Evolutionary conservation across 345 rosid genomes (phyloP).

Genomic region (Gossypium turneri): DNA sequence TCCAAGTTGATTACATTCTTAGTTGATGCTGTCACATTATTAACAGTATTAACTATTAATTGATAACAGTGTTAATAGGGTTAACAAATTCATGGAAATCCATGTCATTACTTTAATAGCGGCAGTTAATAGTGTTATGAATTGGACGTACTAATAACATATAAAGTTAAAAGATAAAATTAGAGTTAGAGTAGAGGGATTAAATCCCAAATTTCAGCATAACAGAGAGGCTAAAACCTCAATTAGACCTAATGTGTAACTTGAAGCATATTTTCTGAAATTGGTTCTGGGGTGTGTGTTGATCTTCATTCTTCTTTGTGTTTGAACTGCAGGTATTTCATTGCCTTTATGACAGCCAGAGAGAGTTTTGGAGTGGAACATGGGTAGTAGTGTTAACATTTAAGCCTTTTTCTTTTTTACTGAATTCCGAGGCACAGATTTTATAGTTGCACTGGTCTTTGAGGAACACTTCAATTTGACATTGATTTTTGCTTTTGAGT

Average conservation of each 20-base stretch:
- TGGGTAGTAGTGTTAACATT: not conserved
- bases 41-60: too few relatives aligned
- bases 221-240: too few relatives aligned
- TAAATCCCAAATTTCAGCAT: too few relatives aligned
- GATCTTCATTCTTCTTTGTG: not conserved
- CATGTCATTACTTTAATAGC: too few relatives aligned
- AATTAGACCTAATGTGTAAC: not conserved
- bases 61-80: too few relatives aligned
- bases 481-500: not conserved
- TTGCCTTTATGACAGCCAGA: slow-evolving; percentile 3
- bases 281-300: not conserved
- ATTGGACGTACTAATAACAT: too few relatives aligned
- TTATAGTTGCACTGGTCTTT: not conserved
- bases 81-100: too few relatives aligned
- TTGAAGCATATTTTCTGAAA: not conserved
- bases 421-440: not conserved
- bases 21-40: too few relatives aligned
- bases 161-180: too few relatives aligned
- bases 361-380: not conserved
- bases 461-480: not conserved
- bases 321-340: slow-evolving; percentile 4
- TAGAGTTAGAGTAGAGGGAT: too few relatives aligned
- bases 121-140: too few relatives aligned
- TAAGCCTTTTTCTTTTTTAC: not conserved
- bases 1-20: too few relatives aligned